phyloP scores from a whole-genome alignment of 1,284 basidiomycete species.

The Trichosporon ovoides region DNA sequence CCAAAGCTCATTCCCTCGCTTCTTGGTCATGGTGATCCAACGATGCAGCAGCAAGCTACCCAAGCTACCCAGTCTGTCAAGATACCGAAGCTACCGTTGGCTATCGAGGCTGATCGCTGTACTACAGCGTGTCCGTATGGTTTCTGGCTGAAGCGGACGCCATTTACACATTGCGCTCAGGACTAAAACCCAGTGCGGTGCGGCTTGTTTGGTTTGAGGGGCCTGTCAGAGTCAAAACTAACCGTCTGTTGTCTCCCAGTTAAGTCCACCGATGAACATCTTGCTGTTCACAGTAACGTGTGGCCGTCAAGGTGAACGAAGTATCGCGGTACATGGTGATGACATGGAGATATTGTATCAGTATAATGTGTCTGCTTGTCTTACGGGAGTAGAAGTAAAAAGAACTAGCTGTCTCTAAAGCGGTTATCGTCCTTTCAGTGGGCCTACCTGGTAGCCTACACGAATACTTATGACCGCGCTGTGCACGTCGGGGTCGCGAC shows the following conservation, averaged over 20 bases:
- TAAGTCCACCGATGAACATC: constrained; percentile 94
- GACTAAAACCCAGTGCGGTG: too few relatives aligned
- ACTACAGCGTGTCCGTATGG: too few relatives aligned
- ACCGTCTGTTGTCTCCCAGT: constrained; percentile 97
- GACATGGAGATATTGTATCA: constrained; percentile 14
- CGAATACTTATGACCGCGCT: background rate
- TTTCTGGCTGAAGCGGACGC: too few relatives aligned
- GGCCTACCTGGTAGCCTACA: constrained; percentile 10
- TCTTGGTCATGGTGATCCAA: too few relatives aligned
- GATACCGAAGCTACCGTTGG: too few relatives aligned
- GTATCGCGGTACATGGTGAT: constrained; percentile 1
- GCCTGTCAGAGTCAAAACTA: constrained; percentile 25
- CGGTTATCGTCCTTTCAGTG: background rate
- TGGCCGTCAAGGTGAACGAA: background rate
- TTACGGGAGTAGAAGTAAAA: constrained; percentile 7
- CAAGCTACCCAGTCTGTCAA: too few relatives aligned
- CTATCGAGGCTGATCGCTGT: too few relatives aligned
- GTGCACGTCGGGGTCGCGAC: background rate
- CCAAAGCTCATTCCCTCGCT: too few relatives aligned
- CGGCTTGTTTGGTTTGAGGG: too few relatives aligned
- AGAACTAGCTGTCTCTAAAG: constrained; percentile 4
- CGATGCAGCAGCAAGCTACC: too few relatives aligned
- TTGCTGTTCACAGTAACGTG: constrained; percentile 69
- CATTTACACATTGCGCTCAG: too few relatives aligned
- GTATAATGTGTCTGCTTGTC: constrained; percentile 10